These are phyloP conservation scores for Fusarium proliferatum DNA, from an alignment of 2,329 filamentous ascomycete genomes.

Conservation along the genomic window DNA sequence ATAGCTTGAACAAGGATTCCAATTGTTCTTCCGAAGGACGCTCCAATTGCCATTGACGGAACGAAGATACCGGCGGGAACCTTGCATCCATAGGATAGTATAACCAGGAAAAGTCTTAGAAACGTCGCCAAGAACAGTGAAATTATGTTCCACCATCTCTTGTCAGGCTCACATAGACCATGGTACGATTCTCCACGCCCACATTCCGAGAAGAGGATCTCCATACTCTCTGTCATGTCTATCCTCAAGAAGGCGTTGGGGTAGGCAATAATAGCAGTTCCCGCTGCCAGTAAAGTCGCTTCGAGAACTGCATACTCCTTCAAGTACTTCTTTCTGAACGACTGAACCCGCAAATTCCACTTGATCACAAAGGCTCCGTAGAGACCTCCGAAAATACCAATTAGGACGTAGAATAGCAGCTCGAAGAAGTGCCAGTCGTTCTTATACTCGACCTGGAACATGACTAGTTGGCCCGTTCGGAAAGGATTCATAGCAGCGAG, in stretches of 20 bases:
- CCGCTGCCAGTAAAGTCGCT: conserved; percentile 82
- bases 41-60: conserved; percentile 96
- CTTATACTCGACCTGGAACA: conserved; percentile 98
- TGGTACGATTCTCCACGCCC: conserved; percentile 90
- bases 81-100: conserved; percentile 97
- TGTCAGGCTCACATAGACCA: conserved; percentile 83
- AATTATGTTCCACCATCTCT: conserved; percentile 80
- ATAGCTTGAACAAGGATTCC: conserved; percentile 93
- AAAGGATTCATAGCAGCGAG: conserved; percentile 98
- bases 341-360: conserved; percentile 91
- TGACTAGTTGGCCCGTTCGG: conserved; percentile 95
- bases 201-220: conserved; percentile 94
- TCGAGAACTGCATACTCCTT: conserved; percentile 86
- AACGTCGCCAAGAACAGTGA: conserved; percentile 84
- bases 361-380: conserved; percentile 98
- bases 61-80: conserved; percentile 98
- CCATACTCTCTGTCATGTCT: conserved; percentile 99
- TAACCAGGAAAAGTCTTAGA: conserved; percentile 84
- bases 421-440: conserved; percentile 99
- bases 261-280: conserved; percentile 93
- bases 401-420: conserved; percentile 87
- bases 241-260: conserved; percentile 95
- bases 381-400: conserved; percentile 92
- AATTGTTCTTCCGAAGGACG: conserved; percentile 92
- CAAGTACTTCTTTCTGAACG: conserved; percentile 94